Percentiles rank a stretch among this genome's conserved stretches.
These are phyloP conservation scores for Staphylotrichum tortipilum DNA, from an alignment of 495 filamentous ascomycete genomes.

Conservation along the genomic window DNA sequence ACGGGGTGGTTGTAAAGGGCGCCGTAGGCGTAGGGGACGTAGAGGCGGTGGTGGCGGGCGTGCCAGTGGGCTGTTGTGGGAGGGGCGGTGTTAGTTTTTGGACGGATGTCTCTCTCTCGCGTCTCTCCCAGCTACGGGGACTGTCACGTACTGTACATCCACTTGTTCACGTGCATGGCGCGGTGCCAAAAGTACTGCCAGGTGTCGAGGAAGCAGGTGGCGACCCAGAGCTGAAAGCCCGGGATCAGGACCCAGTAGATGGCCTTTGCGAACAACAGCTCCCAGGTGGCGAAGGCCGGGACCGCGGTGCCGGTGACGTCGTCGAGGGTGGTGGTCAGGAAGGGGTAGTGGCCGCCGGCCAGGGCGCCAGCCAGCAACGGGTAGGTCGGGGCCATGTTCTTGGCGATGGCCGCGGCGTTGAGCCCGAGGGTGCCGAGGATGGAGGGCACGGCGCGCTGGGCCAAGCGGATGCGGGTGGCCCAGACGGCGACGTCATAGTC, in stretches of 20 bases:
- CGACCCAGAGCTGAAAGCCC: slow-evolving; percentile 61
- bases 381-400: slow-evolving; percentile 49
- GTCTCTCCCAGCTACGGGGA: no score
- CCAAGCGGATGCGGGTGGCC: slow-evolving; percentile 64
- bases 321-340: slow-evolving; percentile 39
- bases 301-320: slow-evolving; percentile 32
- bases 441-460: slow-evolving; percentile 58
- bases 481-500: slow-evolving; percentile 76
- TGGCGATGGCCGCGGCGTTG: slow-evolving; percentile 45
- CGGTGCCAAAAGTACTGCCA: slow-evolving; percentile 98
- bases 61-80: slow-evolving; percentile 64
- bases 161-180: slow-evolving; percentile 88
- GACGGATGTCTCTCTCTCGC: no score
- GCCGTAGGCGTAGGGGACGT: slow-evolving; percentile 95
- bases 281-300: slow-evolving; percentile 63
- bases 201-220: slow-evolving; percentile 71
- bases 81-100: slow-evolving; percentile 16
- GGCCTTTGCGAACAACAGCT: slow-evolving; percentile 59
- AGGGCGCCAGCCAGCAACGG: slow-evolving; percentile 58
- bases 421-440: slow-evolving; percentile 49
- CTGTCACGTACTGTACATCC: slow-evolving; percentile 79
- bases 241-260: slow-evolving; percentile 78
- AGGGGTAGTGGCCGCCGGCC: slow-evolving; percentile 66
- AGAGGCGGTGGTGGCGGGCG: slow-evolving; percentile 88
- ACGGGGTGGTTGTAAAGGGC: slow-evolving; percentile 93